Evolutionary conservation across 495 filamentous ascomycete genomes (phyloP).

Genomic region (Penicillium herquei): DNA sequence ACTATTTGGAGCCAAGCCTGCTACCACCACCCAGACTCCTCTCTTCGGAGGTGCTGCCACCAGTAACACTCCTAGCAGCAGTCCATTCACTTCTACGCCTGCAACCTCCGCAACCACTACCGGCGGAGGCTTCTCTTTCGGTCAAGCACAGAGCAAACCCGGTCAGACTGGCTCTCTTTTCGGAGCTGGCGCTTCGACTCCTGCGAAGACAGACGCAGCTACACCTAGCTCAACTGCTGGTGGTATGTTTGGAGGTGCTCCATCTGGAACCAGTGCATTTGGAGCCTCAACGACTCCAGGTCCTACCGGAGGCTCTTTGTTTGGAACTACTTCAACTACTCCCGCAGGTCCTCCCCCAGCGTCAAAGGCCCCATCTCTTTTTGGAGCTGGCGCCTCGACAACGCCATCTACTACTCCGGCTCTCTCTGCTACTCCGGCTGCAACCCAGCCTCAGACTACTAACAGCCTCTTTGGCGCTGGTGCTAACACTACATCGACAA

Average conservation of each 20-base stretch:
- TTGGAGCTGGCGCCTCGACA: constrained; percentile 27
- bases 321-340: constrained; percentile 57
- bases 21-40: constrained; percentile 26
- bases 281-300: constrained; percentile 36
- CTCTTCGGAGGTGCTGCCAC: constrained; percentile 34
- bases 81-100: constrained; percentile 11
- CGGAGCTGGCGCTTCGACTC: constrained; percentile 30
- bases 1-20: constrained; percentile 31
- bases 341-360: constrained; percentile 62
- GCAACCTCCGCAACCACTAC: constrained; percentile 15
- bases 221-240: constrained; percentile 33
- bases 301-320: constrained; percentile 37
- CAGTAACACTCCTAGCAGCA: constrained; percentile 12
- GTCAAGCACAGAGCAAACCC: constrained; percentile 27
- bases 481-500: constrained; percentile 7
- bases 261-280: constrained; percentile 8
- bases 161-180: constrained; percentile 30
- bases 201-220: constrained; percentile 39
- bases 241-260: constrained; percentile 38
- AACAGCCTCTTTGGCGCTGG: constrained; percentile 34
- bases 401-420: constrained; percentile 23
- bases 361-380: constrained; percentile 35
- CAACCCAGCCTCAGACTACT: constrained; percentile 28
- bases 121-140: constrained; percentile 40
- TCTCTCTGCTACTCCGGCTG: constrained; percentile 28